A percentile compares a stretch with the other conserved stretches of the same genome.
Evolutionary conservation across 139 green algal species (phyloP).

Genomic region (Ulvella scutata): DNA sequence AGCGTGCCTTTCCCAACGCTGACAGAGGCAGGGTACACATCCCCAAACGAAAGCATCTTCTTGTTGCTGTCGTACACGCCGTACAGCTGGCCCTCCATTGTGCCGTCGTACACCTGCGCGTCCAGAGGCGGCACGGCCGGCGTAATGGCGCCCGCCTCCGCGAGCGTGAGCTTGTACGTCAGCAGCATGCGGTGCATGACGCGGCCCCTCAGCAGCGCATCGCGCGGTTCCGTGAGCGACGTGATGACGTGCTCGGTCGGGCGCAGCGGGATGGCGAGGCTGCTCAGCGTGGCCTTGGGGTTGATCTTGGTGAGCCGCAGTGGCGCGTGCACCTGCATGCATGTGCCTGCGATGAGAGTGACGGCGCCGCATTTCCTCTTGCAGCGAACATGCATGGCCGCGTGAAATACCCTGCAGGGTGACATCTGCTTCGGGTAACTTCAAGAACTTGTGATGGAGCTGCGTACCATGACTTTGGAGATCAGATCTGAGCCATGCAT

Average conservation of each 20-base stretch:
- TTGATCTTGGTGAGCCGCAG: slow-evolving; percentile 42
- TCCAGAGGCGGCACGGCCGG: neutral
- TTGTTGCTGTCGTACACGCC: slow-evolving; percentile 60
- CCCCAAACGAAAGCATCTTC: slow-evolving; percentile 26
- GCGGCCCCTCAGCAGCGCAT: slow-evolving; percentile 42
- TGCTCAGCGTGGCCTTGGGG: slow-evolving; percentile 37
- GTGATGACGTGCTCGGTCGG: slow-evolving; percentile 17
- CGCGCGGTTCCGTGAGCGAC: slow-evolving; percentile 9
- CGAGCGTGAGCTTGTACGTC: slow-evolving; percentile 61
- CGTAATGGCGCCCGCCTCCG: slow-evolving; percentile 55
- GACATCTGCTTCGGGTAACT: too few relatives aligned
- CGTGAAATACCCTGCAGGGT: too few relatives aligned
- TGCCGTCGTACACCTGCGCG: slow-evolving; percentile 50
- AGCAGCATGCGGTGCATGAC: slow-evolving; percentile 57
- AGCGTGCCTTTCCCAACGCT: slow-evolving; percentile 38
- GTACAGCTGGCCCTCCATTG: slow-evolving; percentile 52
- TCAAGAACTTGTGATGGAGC: too few relatives aligned
- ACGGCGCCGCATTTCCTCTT: too few relatives aligned
- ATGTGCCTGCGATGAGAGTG: neutral
- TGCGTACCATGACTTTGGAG: slow-evolving; percentile 5
- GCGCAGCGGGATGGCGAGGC: slow-evolving; percentile 36
- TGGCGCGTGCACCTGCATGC: slow-evolving; percentile 22
- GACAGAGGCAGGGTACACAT: slow-evolving; percentile 43
- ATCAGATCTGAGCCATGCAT: slow-evolving; percentile 15
- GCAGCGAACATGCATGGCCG: too few relatives aligned